Conservation (phyloP, 106 monocot species). For the Dendrobium huoshanense region DNA sequence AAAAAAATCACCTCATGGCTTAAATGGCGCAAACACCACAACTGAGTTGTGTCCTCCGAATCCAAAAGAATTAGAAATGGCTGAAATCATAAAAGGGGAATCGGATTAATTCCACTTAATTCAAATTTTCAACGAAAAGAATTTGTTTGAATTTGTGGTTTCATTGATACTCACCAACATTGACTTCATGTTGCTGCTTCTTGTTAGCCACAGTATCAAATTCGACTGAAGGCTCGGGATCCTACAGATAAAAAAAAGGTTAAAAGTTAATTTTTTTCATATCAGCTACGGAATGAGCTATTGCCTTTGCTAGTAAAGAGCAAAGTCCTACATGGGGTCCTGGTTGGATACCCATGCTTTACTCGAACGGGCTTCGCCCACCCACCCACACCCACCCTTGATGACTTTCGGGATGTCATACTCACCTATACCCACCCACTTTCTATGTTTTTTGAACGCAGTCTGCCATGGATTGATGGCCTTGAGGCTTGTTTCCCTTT, state of each 20-base stretch:
- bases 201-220: slow-evolving; percentile 85
- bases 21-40: slow-evolving; percentile 58
- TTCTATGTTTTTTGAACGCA: too few species aligned
- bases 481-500: too few species aligned
- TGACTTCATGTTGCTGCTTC: slow-evolving; percentile 88
- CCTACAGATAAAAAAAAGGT: slow-evolving; percentile 30
- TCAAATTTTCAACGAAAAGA: background rate
- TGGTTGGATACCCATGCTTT: too few species aligned
- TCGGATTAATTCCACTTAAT: too few species aligned
- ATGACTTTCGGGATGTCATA: too few species aligned
- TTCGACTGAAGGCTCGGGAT: slow-evolving; percentile 82
- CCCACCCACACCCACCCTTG: too few species aligned
- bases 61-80: slow-evolving; percentile 67
- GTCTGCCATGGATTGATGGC: too few species aligned
- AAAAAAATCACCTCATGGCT: slow-evolving; percentile 24
- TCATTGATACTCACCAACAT: slow-evolving; percentile 70
- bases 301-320: background rate
- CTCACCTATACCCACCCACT: too few species aligned
- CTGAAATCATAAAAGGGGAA: slow-evolving; percentile 9
- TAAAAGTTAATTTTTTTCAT: background rate
- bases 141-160: background rate
- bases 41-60: slow-evolving; percentile 71
- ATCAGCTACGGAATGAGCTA: background rate
- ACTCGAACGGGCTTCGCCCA: too few species aligned
- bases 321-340: too few species aligned